A percentile compares a stretch with the other conserved stretches of the same genome.
These are phyloP conservation scores for Ophiostoma tasmaniense DNA, from an alignment of 2,329 filamentous ascomycete species.

Conservation along the genomic window DNA sequence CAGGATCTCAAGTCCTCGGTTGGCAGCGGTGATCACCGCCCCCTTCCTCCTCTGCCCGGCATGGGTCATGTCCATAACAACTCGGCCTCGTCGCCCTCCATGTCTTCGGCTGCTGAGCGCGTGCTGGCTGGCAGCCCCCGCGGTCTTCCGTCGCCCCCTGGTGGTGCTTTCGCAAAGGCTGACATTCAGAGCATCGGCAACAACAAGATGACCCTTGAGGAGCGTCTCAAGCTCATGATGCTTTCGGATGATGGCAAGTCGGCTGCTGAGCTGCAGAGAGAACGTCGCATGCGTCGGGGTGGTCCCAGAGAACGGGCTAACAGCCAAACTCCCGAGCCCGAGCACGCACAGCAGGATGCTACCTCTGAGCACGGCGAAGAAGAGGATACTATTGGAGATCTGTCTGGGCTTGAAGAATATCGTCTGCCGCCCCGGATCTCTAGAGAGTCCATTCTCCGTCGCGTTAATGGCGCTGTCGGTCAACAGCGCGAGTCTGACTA, in stretches of 20 bases:
- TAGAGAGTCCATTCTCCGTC: conserved; percentile 83
- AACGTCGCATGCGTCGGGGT: conserved; percentile 59
- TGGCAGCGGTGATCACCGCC: conserved; percentile 69
- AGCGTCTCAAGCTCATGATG: conserved; percentile 83
- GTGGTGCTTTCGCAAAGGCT: conserved; percentile 60
- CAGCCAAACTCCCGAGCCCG: conserved; percentile 38
- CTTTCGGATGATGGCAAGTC: conserved; percentile 60
- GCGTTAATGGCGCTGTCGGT: conserved; percentile 60
- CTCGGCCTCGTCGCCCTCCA: conserved; percentile 53
- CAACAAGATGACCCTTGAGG: conserved; percentile 73
- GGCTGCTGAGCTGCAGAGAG: conserved; percentile 57
- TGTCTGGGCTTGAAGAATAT: conserved; percentile 53
- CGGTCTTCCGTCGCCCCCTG: conserved; percentile 64
- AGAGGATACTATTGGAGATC: conserved; percentile 52
- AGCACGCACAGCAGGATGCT: conserved; percentile 26
- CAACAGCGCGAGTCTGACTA: conserved; percentile 54
- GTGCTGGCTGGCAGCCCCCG: conserved; percentile 52
- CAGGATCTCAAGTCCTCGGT: conserved; percentile 62
- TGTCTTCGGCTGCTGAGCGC: conserved; percentile 64
- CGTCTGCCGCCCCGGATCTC: conserved; percentile 72
- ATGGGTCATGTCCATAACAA: conserved; percentile 36
- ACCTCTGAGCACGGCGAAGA: conserved; percentile 41
- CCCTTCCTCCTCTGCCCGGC: conserved; percentile 76
- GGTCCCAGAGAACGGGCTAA: conserved; percentile 40
- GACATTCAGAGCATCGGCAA: conserved; percentile 71